Evolutionary conservation across 2,329 filamentous ascomycete genomes (phyloP), one percentile per base, ranked within the genome.

Genomic region (Parafenestella ontariensis): DNA sequence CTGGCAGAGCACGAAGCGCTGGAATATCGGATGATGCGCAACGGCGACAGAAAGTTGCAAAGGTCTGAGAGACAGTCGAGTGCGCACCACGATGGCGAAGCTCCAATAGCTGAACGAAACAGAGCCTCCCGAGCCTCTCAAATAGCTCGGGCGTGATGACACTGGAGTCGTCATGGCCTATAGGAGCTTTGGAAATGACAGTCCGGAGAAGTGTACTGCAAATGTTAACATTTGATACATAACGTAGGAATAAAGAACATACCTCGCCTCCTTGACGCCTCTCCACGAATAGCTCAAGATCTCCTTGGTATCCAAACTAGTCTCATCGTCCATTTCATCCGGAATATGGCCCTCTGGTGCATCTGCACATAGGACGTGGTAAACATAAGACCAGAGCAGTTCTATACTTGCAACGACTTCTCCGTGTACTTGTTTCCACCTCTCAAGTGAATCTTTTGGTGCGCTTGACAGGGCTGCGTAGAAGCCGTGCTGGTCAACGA

Each of bases 261-360:
- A 92, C 89, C 91, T 96, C 21, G 93, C 91, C 77, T 99, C 95
- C 58, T 96, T 94, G n/a, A 97, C 82, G 5, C 92, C 91, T 65
- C 95, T 87, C 84, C 96, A 99, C 58, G 92, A 96, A 74, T 95
- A 99, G 61, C 94, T 98, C 42, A 99, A 77, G 17, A 96, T 83
- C 65, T 96, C 92, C 70, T 97, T 98, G 0, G 92, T 92, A 46
- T 90, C 88, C 2, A 92, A 82, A 1, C 88, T 89, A 4, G 89
- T 83, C 15, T 85, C 78, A 29, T 89, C 88, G 48, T 90, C 86
- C n/a, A 91, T 74, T 23, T 94, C 90, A 46, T 93, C 87, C 0
- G 88, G 89, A 3, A 91, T 79, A 72, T 95, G 88, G 0, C 94
- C 94, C 76, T 99, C 95, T 0, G 96, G 95, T 1, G 95, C 96